Conservation (phyloP, 768 basidiomycete genomes). For the Pisolithus marmoratus region DNA sequence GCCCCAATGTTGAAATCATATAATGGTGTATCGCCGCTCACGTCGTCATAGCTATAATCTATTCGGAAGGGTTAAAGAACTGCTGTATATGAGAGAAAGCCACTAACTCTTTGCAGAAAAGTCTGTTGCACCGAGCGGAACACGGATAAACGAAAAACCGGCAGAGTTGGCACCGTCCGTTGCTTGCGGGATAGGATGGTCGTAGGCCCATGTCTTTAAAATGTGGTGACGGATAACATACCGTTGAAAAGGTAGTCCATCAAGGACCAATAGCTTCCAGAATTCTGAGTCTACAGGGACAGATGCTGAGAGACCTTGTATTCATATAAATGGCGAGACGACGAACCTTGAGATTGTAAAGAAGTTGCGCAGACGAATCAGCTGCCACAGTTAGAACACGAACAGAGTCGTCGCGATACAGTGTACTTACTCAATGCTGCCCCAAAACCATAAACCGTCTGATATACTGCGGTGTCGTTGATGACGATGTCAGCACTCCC, state of each 20-base stretch:
- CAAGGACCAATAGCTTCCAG: slow-evolving; percentile 52
- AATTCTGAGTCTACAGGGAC: slow-evolving; percentile 39
- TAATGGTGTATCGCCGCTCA: slow-evolving; percentile 55
- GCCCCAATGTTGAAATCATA: slow-evolving; percentile 49
- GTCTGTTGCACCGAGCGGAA: slow-evolving; percentile 70
- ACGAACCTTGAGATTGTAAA: slow-evolving; percentile 63
- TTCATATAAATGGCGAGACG: not conserved
- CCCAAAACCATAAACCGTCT: slow-evolving; percentile 64
- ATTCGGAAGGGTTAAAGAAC: not conserved
- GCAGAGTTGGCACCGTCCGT: slow-evolving; percentile 58
- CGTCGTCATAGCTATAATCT: slow-evolving; percentile 66
- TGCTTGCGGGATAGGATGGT: slow-evolving; percentile 23
- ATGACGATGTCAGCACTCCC: slow-evolving; percentile 61
- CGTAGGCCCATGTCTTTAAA: no score
- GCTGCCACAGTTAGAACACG: slow-evolving; percentile 35
- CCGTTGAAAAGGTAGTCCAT: slow-evolving; percentile 53
- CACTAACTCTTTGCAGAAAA: slow-evolving; percentile 55
- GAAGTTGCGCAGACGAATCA: slow-evolving; percentile 59
- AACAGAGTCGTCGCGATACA: not conserved
- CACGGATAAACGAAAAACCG: slow-evolving; percentile 62
- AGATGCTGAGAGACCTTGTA: slow-evolving; percentile 2
- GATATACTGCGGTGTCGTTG: slow-evolving; percentile 49
- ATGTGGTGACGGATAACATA: slow-evolving; percentile 1
- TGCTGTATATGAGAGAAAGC: not conserved
- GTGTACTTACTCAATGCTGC: slow-evolving; percentile 50